A percentile compares a stretch with the other conserved stretches of the same genome.
These are phyloP conservation scores for Poronia punctata DNA, from an alignment of 495 filamentous ascomycete species.

Conservation along the genomic window DNA sequence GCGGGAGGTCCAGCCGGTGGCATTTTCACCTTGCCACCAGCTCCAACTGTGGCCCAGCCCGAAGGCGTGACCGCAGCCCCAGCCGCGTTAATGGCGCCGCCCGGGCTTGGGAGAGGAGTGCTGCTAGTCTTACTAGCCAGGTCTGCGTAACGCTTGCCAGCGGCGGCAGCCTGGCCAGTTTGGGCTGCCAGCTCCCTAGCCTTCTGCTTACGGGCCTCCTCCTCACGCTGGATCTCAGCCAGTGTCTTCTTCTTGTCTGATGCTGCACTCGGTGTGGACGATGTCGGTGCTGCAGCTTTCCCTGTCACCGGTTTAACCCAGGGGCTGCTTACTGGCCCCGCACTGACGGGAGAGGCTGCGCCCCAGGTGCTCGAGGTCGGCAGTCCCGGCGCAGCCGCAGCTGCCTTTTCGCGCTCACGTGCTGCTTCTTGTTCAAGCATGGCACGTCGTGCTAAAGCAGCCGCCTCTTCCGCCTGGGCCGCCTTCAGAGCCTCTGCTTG, in stretches of 20 bases:
- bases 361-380: slow-evolving; percentile 91
- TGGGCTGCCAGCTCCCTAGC: slow-evolving; percentile 48
- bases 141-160: slow-evolving; percentile 89
- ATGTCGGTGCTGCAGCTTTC: slow-evolving; percentile 21
- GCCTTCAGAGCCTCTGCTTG: slow-evolving; percentile 90
- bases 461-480: slow-evolving; percentile 81
- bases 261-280: slow-evolving; percentile 33
- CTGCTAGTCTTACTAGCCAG: slow-evolving; percentile 68
- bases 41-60: slow-evolving; percentile 96
- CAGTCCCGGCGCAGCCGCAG: slow-evolving; percentile 63
- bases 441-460: slow-evolving; percentile 70
- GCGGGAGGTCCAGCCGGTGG: slow-evolving; percentile 46
- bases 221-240: slow-evolving; percentile 93
- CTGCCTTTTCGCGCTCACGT: slow-evolving; percentile 54
- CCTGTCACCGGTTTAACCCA: slow-evolving; percentile 50
- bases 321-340: slow-evolving; percentile 51
- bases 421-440: slow-evolving; percentile 74
- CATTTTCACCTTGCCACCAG: slow-evolving; percentile 81
- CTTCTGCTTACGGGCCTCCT: slow-evolving; percentile 82
- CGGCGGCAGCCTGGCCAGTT: slow-evolving; percentile 42
- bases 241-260: slow-evolving; percentile 75
- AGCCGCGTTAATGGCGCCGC: slow-evolving; percentile 26
- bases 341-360: slow-evolving; percentile 54
- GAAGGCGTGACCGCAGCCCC: slow-evolving; percentile 19
- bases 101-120: slow-evolving; percentile 8